Percentiles rank a stretch among this genome's conserved stretches.
Evolutionary conservation across 2,329 filamentous ascomycete genomes (phyloP).

Genomic region (Gyromitra esculenta): DNA sequence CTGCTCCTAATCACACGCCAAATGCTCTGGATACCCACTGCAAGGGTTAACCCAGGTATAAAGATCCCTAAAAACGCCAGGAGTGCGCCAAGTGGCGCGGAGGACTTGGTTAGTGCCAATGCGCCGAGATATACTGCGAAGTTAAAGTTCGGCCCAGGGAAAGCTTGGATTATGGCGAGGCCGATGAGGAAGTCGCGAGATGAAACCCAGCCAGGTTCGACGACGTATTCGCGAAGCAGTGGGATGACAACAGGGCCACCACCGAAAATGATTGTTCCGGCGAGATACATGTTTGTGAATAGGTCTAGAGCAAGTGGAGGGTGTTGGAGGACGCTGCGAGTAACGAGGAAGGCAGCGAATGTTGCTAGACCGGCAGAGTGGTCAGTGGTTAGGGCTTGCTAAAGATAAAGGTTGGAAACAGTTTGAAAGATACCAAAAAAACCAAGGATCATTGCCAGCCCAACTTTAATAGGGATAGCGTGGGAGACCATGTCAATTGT

Average conservation of each 20-base stretch:
- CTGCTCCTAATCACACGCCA: conserved; percentile 66
- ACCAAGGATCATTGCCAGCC: conserved; percentile 61
- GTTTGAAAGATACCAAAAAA: conserved; percentile 64
- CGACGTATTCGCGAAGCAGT: conserved; percentile 70
- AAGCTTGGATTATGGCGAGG: conserved; percentile 75
- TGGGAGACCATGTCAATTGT: conserved; percentile 41
- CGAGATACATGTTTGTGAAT: conserved; percentile 78
- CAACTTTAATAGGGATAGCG: conserved; percentile 59
- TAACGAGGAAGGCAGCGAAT: conserved; percentile 69
- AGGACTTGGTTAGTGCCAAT: conserved; percentile 58
- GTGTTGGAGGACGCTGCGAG: conserved; percentile 62
- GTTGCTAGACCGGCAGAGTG: conserved; percentile 59
- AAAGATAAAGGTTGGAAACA: conserved; percentile 16
- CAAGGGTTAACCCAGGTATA: conserved; percentile 64
- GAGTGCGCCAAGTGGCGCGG: conserved; percentile 64
- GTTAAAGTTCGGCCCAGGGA: conserved; percentile 72
- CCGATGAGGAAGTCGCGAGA: conserved; percentile 77
- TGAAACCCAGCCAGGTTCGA: conserved; percentile 75
- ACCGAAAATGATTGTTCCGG: conserved; percentile 73
- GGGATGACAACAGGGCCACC: conserved; percentile 74
- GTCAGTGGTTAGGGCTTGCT: conserved; percentile 18
- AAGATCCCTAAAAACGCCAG: conserved; percentile 68
- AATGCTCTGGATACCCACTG: conserved; percentile 67
- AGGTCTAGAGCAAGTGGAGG: conserved; percentile 68
- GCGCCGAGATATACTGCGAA: conserved; percentile 70